Conservation (phyloP, 345 rosid species). For the Psidium guajava region DNA sequence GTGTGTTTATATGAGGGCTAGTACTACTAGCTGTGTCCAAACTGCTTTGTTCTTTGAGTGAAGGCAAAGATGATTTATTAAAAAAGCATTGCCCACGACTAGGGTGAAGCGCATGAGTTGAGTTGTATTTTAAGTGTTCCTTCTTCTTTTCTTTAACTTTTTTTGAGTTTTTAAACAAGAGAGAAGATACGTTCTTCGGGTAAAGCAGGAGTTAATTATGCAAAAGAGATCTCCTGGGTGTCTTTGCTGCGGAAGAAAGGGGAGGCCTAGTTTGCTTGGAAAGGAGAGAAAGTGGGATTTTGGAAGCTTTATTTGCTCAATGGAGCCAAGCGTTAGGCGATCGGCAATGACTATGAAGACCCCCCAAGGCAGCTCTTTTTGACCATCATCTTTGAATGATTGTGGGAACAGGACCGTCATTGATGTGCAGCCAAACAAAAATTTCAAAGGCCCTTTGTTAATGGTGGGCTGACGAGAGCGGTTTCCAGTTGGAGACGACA, state of each 20-base stretch:
- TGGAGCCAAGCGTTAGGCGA: background rate
- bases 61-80: constrained; percentile 9
- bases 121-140: background rate
- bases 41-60: constrained; percentile 35
- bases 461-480: background rate
- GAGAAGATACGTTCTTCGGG: constrained; percentile 5
- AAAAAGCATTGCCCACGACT: constrained; percentile 7
- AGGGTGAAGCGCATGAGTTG: constrained; percentile 1
- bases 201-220: constrained; percentile 20
- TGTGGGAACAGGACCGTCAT: background rate
- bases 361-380: background rate
- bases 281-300: constrained; percentile 30
- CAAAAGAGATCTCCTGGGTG: constrained; percentile 4
- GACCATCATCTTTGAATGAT: background rate
- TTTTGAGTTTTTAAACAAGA: constrained; percentile 7
- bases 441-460: background rate
- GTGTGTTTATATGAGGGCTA: background rate
- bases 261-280: constrained; percentile 18
- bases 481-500: background rate
- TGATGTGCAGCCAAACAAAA: background rate
- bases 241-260: constrained; percentile 8
- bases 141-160: background rate
- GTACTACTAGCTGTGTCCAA: background rate
- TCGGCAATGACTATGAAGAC: background rate
- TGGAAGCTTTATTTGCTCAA: background rate